Conservation (phyloP, 768 basidiomycete species). For the Suillus discolor region DNA sequence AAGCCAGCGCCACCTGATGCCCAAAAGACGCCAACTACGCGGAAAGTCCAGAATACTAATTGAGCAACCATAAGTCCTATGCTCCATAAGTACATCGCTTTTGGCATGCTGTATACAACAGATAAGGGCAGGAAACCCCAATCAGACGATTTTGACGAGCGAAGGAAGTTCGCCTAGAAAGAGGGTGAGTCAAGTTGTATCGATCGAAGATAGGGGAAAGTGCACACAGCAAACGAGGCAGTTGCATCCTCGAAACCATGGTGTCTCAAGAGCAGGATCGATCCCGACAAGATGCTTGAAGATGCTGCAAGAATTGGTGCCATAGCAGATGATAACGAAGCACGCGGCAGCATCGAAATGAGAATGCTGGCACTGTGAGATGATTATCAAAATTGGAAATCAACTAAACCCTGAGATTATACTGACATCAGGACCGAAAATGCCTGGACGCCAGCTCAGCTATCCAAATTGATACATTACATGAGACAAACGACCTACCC, state of each 20-base stretch:
- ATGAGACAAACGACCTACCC: conserved; percentile 30
- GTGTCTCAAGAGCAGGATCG: conserved; percentile 8
- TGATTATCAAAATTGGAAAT: conserved; percentile 27
- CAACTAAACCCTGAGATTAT: conserved; percentile 19
- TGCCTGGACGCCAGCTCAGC: conserved; percentile 9
- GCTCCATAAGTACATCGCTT: conserved; percentile 50
- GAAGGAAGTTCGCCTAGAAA: conserved; percentile 25
- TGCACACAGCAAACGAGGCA: conserved; percentile 41
- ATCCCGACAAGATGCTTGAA: conserved; percentile 13
- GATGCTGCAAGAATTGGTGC: conserved; percentile 10
- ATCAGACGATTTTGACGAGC: conserved; percentile 32
- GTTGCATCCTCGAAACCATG: conserved; percentile 19
- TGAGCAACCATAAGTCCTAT: conserved; percentile 24
- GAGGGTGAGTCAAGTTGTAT: neutral
- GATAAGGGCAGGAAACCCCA: conserved; percentile 50
- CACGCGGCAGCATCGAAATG: conserved; percentile 22
- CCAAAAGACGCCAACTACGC: neutral
- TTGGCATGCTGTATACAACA: conserved; percentile 50
- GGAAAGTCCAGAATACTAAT: conserved; percentile 14
- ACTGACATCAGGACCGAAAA: conserved; percentile 19
- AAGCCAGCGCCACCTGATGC: neutral
- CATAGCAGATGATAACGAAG: conserved; percentile 7
- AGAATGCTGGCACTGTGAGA: conserved; percentile 41
- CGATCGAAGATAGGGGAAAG: neutral
- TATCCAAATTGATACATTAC: neutral